phyloP scores from a whole-genome alignment of 1,284 basidiomycete species.

The Takashimella tepidaria region DNA sequence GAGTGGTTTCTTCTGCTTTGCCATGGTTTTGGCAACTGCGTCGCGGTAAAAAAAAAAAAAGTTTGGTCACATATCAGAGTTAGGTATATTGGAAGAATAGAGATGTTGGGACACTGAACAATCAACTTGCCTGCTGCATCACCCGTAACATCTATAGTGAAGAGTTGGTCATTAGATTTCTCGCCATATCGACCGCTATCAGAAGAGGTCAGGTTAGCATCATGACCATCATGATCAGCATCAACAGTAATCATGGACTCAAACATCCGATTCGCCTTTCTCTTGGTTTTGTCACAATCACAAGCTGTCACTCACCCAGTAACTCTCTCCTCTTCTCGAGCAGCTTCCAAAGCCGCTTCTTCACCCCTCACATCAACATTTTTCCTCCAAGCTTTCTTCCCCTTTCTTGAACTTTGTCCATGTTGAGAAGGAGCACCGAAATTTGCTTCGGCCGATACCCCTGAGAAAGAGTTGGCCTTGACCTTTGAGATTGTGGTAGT shows the following conservation, averaged over 20 bases:
- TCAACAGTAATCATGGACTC: too few relatives aligned
- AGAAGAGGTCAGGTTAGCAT: neutral
- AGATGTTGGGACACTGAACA: too few relatives aligned
- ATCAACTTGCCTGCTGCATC: constrained; percentile 62
- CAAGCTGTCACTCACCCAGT: constrained; percentile 55
- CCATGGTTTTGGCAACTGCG: constrained; percentile 33
- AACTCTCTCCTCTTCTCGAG: constrained; percentile 69
- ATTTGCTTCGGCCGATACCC: constrained; percentile 5
- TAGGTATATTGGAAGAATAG: too few relatives aligned
- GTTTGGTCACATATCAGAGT: neutral
- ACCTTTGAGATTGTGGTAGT: constrained; percentile 11
- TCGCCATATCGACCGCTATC: constrained; percentile 23
- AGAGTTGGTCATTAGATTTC: constrained; percentile 64
- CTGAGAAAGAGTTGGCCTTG: constrained; percentile 20
- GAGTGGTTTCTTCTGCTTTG: constrained; percentile 52
- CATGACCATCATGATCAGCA: neutral
- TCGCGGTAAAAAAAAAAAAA: too few relatives aligned
- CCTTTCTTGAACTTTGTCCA: constrained; percentile 72
- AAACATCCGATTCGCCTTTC: too few relatives aligned
- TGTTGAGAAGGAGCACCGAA: constrained; percentile 61
- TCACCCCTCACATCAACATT: constrained; percentile 75
- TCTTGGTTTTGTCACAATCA: neutral
- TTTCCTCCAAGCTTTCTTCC: constrained; percentile 89
- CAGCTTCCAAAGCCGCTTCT: constrained; percentile 66
- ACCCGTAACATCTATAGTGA: constrained; percentile 70